These are phyloP conservation scores for Trichoderma polysporum DNA, from an alignment of 2,329 filamentous ascomycete genomes.

Conservation along the genomic window DNA sequence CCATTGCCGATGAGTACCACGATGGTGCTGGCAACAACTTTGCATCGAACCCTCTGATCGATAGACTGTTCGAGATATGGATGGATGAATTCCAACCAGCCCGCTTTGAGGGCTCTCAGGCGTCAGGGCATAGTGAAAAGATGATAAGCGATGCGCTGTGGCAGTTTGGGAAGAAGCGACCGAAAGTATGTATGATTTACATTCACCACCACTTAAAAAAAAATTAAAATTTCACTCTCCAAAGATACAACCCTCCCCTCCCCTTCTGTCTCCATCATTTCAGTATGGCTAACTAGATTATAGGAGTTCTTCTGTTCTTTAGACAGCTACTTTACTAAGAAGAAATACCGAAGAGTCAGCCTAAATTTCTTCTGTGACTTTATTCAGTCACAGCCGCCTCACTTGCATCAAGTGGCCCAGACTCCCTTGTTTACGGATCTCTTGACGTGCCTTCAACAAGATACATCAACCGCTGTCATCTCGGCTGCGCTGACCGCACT, in stretches of 20 bases:
- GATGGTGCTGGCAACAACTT: slow-evolving; percentile 44
- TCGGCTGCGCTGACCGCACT: slow-evolving; percentile 71
- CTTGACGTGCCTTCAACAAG: slow-evolving; percentile 70
- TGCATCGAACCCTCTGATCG: slow-evolving; percentile 50
- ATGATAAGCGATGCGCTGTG: slow-evolving; percentile 53
- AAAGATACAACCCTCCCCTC: not conserved
- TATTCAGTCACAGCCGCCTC: slow-evolving; percentile 73
- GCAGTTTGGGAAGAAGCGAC: slow-evolving; percentile 65
- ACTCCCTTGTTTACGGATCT: slow-evolving; percentile 71
- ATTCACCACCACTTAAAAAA: not conserved
- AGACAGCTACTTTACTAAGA: slow-evolving; percentile 64
- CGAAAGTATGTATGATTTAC: slow-evolving; percentile 45
- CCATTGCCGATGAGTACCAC: slow-evolving; percentile 60
- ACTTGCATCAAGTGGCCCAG: slow-evolving; percentile 70
- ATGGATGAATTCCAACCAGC: slow-evolving; percentile 47
- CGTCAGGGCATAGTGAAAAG: slow-evolving; percentile 48
- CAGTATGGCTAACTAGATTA: not conserved
- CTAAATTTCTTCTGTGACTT: slow-evolving; percentile 70
- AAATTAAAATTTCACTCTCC: no score
- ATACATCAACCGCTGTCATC: slow-evolving; percentile 75
- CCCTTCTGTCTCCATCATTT: not conserved
- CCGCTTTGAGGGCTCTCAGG: slow-evolving; percentile 38
- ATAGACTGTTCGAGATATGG: slow-evolving; percentile 58
- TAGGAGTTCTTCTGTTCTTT: slow-evolving; percentile 66
- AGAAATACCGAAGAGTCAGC: slow-evolving; percentile 61